A percentile compares a stretch with the other conserved stretches of the same genome.
These are phyloP conservation scores for Solanum bulbocastanum DNA, from an alignment of 257 asterid species.

Conservation along the genomic window DNA sequence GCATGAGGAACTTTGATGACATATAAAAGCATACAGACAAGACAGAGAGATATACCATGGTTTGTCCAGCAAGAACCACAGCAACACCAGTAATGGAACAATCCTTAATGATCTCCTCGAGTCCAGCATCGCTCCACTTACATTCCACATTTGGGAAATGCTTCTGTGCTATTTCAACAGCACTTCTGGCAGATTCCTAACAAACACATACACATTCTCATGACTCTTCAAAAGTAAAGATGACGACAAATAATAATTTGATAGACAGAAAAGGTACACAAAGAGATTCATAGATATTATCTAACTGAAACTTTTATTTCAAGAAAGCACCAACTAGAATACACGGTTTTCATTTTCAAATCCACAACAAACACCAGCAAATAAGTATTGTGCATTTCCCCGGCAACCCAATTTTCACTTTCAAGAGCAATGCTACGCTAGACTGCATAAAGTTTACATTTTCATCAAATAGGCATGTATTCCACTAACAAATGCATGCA, in stretches of 20 bases:
- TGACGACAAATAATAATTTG: not conserved
- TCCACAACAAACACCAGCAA: not conserved
- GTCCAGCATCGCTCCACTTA: conserved; percentile 91
- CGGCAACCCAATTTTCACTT: not conserved
- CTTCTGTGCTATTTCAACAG: conserved; percentile 68
- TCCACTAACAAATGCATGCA: not conserved
- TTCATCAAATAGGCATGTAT: not conserved
- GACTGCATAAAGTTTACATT: not conserved
- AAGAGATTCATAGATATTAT: not conserved
- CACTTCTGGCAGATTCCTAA: conserved; percentile 77
- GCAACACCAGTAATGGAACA: conserved; percentile 64
- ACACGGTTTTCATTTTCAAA: not conserved
- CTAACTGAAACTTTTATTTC: not conserved
- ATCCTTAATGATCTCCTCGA: conserved; percentile 65
- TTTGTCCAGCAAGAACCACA: conserved; percentile 85
- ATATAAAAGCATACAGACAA: not conserved
- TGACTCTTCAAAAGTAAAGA: not conserved
- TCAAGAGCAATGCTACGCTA: not conserved
- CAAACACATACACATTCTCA: not conserved
- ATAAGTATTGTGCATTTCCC: not conserved
- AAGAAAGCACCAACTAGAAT: not conserved
- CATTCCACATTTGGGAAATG: conserved; percentile 70
- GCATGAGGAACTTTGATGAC: not conserved
- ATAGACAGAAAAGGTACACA: not conserved
- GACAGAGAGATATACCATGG: conserved; percentile 39